Evolutionary conservation across 805 yeast genomes (phyloP).

Genomic region (Zygosaccharomyces rouxii): DNA sequence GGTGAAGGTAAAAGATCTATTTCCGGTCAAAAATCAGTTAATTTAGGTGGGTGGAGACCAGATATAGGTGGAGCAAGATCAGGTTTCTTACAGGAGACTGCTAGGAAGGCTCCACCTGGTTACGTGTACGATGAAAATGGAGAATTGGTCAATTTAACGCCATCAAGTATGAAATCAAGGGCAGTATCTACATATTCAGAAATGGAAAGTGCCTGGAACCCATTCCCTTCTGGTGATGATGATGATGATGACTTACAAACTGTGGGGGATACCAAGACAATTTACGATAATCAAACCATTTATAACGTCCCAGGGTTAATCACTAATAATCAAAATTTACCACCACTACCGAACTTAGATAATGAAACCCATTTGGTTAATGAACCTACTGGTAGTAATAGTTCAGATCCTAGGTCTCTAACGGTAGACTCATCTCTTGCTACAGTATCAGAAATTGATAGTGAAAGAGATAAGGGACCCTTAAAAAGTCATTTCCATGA

Average conservation of each 20-base stretch:
- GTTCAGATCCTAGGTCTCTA: constrained; percentile 13
- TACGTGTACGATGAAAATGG: constrained; percentile 34
- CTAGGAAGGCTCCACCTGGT: constrained; percentile 35
- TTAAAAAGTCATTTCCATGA: constrained; percentile 15
- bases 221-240: constrained; percentile 30
- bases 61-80: constrained; percentile 41
- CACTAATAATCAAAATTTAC: constrained; percentile 25
- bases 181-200: constrained; percentile 32
- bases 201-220: constrained; percentile 35
- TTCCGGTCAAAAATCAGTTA: constrained; percentile 16
- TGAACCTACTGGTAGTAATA: constrained; percentile 8
- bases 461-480: constrained; percentile 11
- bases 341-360: constrained; percentile 30
- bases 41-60: constrained; percentile 47
- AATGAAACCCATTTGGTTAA: neutral
- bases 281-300: constrained; percentile 35
- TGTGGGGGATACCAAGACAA: constrained; percentile 33
- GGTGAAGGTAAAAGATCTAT: neutral
- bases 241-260: constrained; percentile 30
- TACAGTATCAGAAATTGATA: constrained; percentile 8
- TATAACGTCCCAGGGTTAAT: constrained; percentile 36
- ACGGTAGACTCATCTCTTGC: constrained; percentile 7
- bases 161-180: constrained; percentile 30
- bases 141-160: constrained; percentile 31
- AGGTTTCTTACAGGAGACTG: constrained; percentile 40